A percentile compares a stretch with the other conserved stretches of the same genome.
Conservation (phyloP, 495 filamentous ascomycete genomes). For the Penicillium herquei region DNA sequence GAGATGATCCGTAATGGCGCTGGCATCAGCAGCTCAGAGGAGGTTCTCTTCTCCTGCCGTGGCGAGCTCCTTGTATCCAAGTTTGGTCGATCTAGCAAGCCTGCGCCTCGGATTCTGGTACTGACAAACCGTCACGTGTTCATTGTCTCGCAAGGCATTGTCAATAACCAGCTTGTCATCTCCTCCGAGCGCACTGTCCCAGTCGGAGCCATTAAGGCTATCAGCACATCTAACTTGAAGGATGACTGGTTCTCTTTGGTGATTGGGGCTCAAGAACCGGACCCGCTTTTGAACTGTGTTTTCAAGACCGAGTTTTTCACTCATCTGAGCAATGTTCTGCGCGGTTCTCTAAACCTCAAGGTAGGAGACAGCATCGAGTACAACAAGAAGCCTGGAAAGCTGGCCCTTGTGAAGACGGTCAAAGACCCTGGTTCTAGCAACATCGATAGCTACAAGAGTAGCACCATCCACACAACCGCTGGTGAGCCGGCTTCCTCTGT, state of each 20-base stretch:
- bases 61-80: constrained; percentile 87
- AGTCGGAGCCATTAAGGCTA: constrained; percentile 80
- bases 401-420: constrained; percentile 78
- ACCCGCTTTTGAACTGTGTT: constrained; percentile 86
- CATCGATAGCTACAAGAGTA: constrained; percentile 90
- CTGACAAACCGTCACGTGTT: constrained; percentile 86
- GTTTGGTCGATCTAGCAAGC: constrained; percentile 93
- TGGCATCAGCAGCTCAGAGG: constrained; percentile 65
- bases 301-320: constrained; percentile 98
- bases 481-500: constrained; percentile 83
- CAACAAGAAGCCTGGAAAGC: constrained; percentile 97
- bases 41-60: constrained; percentile 83
- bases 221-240: constrained; percentile 72
- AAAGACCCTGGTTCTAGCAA: constrained; percentile 74
- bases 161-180: constrained; percentile 79
- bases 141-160: constrained; percentile 78
- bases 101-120: constrained; percentile 78
- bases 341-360: constrained; percentile 76
- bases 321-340: constrained; percentile 72
- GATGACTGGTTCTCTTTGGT: constrained; percentile 98
- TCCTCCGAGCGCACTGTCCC: constrained; percentile 77
- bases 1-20: constrained; percentile 74
- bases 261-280: constrained; percentile 85
- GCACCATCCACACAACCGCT: constrained; percentile 78
- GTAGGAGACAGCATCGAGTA: constrained; percentile 85